Conservation (phyloP, 257 asterid species). For the Forsythia suspensa region DNA sequence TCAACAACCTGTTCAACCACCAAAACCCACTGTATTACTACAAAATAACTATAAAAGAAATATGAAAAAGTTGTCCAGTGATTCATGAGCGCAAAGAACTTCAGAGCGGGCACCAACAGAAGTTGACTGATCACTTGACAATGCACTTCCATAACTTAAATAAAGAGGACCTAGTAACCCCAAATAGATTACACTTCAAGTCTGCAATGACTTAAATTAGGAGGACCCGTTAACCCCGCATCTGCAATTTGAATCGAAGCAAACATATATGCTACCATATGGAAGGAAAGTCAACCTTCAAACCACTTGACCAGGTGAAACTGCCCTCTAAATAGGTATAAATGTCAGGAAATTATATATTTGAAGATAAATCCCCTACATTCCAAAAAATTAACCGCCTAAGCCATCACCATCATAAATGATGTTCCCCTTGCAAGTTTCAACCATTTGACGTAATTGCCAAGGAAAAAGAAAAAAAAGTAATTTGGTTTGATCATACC, state of each 20-base stretch:
- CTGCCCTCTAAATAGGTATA: background rate
- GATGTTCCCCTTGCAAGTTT: background rate
- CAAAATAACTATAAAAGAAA: background rate
- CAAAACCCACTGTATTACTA: conserved; percentile 1
- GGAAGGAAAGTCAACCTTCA: background rate
- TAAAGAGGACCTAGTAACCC: background rate
- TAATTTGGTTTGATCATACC: background rate
- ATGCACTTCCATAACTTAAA: background rate
- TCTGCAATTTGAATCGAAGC: background rate
- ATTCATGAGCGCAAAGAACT: background rate
- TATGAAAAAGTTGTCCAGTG: background rate
- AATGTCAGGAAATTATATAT: background rate
- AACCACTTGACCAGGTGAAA: background rate
- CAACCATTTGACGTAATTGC: background rate
- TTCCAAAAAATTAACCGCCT: background rate
- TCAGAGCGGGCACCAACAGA: background rate
- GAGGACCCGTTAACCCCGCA: background rate
- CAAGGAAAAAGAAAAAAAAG: background rate
- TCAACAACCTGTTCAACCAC: conserved; percentile 42
- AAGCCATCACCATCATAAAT: background rate
- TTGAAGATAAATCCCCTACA: background rate
- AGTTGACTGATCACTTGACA: background rate
- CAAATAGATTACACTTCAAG: background rate
- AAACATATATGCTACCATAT: background rate
- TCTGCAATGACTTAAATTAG: background rate